These are phyloP conservation scores for Picochlorum sp. DNA, from an alignment of 139 green algal species.

Conservation along the genomic window DNA sequence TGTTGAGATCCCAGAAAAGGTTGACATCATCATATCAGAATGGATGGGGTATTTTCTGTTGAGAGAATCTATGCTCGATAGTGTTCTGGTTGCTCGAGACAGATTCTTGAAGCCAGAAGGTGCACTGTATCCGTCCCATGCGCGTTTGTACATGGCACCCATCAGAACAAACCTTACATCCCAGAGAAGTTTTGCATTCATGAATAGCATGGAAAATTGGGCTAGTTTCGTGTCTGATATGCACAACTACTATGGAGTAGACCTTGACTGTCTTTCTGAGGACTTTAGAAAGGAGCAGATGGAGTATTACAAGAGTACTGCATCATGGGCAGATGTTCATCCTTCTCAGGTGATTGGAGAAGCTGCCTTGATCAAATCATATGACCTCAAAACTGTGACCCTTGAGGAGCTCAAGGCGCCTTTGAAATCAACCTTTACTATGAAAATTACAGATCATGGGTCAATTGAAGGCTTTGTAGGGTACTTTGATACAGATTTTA, in stretches of 20 bases:
- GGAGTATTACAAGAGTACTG: constrained; percentile 77
- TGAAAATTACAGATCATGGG: constrained; percentile 53
- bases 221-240: constrained; percentile 75
- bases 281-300: constrained; percentile 56
- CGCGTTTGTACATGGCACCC: constrained; percentile 78
- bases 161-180: constrained; percentile 45
- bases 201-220: constrained; percentile 73
- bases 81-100: constrained; percentile 81
- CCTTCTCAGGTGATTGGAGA: constrained; percentile 68
- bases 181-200: constrained; percentile 13
- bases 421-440: constrained; percentile 34
- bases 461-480: constrained; percentile 73
- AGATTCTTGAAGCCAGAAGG: constrained; percentile 86
- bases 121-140: constrained; percentile 87
- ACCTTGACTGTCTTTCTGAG: constrained; percentile 57
- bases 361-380: constrained; percentile 60
- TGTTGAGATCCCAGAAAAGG: constrained; percentile 92
- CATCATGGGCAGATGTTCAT: constrained; percentile 76
- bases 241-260: constrained; percentile 70
- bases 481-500: constrained; percentile 85
- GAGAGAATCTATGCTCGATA: constrained; percentile 94
- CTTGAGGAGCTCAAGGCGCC: constrained; percentile 70
- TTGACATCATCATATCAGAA: constrained; percentile 92
- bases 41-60: constrained; percentile 90
- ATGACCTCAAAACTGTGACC: constrained; percentile 76